Conservation (phyloP, 306 rosid genomes). For the Trifolium fragiferum region DNA sequence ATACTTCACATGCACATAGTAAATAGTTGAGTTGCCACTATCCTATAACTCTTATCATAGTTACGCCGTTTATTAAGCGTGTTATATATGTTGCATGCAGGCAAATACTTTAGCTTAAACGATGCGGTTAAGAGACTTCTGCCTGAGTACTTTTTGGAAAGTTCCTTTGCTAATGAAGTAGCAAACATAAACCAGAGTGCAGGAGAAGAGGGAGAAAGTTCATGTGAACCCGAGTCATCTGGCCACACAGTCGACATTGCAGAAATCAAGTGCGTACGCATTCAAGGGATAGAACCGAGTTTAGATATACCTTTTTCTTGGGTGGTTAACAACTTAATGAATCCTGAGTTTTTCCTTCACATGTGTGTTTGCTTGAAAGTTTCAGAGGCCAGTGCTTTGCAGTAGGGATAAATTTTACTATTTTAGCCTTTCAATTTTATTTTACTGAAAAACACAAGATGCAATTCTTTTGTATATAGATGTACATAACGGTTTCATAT, state of each 20-base stretch:
- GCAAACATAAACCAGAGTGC: conserved; percentile 38
- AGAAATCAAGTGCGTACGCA: conserved; percentile 75
- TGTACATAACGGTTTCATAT: conserved; percentile 45
- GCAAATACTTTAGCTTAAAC: conserved; percentile 66
- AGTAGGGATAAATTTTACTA: conserved; percentile 35
- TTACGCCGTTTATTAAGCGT: neutral
- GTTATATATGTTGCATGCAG: conserved; percentile 54
- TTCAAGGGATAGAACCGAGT: conserved; percentile 97
- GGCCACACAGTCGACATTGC: conserved; percentile 42
- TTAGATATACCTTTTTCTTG: conserved; percentile 87
- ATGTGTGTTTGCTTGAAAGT: conserved; percentile 75
- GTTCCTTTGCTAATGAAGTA: conserved; percentile 39
- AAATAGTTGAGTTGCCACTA: conserved; percentile 3
- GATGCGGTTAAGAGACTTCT: conserved; percentile 80
- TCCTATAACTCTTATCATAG: neutral
- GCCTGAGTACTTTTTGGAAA: conserved; percentile 65
- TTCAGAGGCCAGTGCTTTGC: conserved; percentile 47
- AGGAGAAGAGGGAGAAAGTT: conserved; percentile 51
- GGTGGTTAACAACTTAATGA: conserved; percentile 79
- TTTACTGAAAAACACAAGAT: conserved; percentile 25
- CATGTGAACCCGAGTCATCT: conserved; percentile 45
- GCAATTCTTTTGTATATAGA: conserved; percentile 57
- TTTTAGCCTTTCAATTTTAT: neutral
- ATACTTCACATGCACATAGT: neutral
- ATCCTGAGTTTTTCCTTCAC: conserved; percentile 91